Evolutionary conservation across 495 filamentous ascomycete species (phyloP).

Genomic region (Talaromyces nanjingensis): DNA sequence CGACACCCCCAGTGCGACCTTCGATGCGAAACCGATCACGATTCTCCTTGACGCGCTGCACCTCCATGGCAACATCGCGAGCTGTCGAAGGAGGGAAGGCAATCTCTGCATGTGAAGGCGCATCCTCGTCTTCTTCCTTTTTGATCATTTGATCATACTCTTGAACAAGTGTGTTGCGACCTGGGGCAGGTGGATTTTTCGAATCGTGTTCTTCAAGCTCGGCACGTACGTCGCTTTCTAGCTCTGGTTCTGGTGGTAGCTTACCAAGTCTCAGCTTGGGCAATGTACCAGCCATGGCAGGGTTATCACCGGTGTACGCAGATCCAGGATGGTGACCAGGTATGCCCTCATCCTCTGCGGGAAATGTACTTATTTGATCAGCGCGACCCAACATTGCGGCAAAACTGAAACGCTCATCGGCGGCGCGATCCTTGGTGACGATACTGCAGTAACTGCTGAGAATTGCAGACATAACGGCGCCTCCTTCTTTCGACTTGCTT

Average conservation of each 20-base stretch:
- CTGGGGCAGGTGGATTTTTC: slow-evolving; percentile 57
- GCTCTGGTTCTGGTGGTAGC: slow-evolving; percentile 67
- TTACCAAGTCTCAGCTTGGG: slow-evolving; percentile 68
- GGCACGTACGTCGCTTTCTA: slow-evolving; percentile 73
- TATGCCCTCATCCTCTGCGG: slow-evolving; percentile 86
- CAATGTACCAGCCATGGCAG: slow-evolving; percentile 42
- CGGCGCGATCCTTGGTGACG: slow-evolving; percentile 64
- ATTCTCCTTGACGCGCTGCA: slow-evolving; percentile 90
- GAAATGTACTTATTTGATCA: slow-evolving; percentile 54
- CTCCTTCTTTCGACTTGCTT: slow-evolving; percentile 70
- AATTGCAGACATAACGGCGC: slow-evolving; percentile 64
- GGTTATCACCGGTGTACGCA: slow-evolving; percentile 62
- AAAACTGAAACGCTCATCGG: slow-evolving; percentile 72
- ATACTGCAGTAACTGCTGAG: slow-evolving; percentile 69
- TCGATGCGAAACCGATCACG: slow-evolving; percentile 83
- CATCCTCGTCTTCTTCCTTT: slow-evolving; percentile 80
- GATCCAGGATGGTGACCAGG: slow-evolving; percentile 85
- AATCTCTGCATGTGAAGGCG: slow-evolving; percentile 64
- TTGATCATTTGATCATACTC: slow-evolving; percentile 86
- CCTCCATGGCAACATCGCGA: slow-evolving; percentile 85
- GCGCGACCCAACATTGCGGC: slow-evolving; percentile 67
- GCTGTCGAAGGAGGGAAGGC: slow-evolving; percentile 80
- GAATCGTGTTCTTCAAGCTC: slow-evolving; percentile 76
- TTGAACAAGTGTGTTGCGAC: slow-evolving; percentile 59
- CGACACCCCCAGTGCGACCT: slow-evolving; percentile 69